A percentile compares a stretch with the other conserved stretches of the same genome.
Conservation (phyloP, 176 grass and related monocot genomes). For the Oryza longistaminata region DNA sequence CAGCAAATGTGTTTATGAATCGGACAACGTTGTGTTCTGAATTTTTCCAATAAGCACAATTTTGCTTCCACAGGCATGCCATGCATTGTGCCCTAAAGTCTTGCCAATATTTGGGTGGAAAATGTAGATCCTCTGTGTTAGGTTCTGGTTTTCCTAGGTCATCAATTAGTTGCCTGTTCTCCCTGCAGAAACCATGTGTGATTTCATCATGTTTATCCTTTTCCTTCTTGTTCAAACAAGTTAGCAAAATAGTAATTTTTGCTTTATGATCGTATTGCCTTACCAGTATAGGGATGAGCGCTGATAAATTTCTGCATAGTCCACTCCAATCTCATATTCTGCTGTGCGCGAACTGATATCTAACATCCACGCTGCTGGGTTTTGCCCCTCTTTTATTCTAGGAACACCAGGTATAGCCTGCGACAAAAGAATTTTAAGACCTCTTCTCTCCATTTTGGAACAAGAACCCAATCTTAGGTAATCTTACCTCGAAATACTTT, state of each 20-base stretch:
- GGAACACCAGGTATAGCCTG: conserved; percentile 86
- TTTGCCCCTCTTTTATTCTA: conserved; percentile 72
- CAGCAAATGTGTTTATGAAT: conserved; percentile 71
- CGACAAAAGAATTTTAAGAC: conserved; percentile 28
- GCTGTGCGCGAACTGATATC: conserved; percentile 71
- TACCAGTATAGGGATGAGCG: conserved; percentile 79
- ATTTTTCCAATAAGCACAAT: conserved; percentile 96
- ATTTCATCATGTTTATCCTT: conserved; percentile 30
- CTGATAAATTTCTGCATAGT: conserved; percentile 71
- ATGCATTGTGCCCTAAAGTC: conserved; percentile 58
- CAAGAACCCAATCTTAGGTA: background rate
- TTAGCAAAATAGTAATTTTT: background rate
- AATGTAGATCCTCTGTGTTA: conserved; percentile 59
- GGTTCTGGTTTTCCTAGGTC: conserved; percentile 56
- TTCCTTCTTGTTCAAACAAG: conserved; percentile 14
- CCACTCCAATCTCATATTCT: conserved; percentile 66
- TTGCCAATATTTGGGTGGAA: conserved; percentile 62
- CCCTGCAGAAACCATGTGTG: conserved; percentile 44
- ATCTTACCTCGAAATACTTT: conserved; percentile 91
- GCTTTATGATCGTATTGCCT: conserved; percentile 22
- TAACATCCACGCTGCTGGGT: conserved; percentile 85
- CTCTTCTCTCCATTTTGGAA: conserved; percentile 4
- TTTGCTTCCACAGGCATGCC: conserved; percentile 93
- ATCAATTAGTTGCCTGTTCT: conserved; percentile 68
- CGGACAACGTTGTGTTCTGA: conserved; percentile 82